phyloP scores from a whole-genome alignment of 2,329 filamentous ascomycete genomes.

The Thelonectria blattea region DNA sequence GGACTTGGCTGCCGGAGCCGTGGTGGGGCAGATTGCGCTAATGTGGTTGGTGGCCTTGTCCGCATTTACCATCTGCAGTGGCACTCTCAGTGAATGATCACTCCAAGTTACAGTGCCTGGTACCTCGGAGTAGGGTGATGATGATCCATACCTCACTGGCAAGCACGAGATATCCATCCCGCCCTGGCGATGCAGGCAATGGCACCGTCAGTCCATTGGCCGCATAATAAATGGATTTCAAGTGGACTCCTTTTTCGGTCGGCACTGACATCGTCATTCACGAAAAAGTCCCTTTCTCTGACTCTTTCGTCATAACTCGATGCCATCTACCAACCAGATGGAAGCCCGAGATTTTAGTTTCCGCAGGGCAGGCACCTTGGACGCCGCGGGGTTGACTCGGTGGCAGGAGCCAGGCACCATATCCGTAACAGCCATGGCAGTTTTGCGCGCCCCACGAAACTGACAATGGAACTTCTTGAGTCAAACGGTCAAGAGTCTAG shows the following conservation, averaged over 20 bases:
- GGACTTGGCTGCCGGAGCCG: slow-evolving; percentile 27
- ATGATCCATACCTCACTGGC: background rate
- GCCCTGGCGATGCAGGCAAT: slow-evolving; percentile 10
- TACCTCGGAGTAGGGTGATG: background rate
- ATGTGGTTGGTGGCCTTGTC: slow-evolving; percentile 30
- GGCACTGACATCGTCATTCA: background rate
- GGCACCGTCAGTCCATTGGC: slow-evolving; percentile 11
- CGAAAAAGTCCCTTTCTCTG: background rate
- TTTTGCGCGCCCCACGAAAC: slow-evolving; percentile 14
- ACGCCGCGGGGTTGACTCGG: background rate
- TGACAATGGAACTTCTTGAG: slow-evolving; percentile 3
- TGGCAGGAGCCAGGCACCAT: background rate
- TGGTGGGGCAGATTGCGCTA: slow-evolving; percentile 7
- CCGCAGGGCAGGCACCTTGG: background rate
- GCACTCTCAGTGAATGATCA: too few species aligned
- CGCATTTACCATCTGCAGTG: background rate
- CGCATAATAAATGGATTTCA: background rate
- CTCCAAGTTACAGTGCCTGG: too few species aligned
- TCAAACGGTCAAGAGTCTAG: slow-evolving; percentile 4
- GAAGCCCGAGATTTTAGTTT: slow-evolving; percentile 4
- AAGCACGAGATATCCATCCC: background rate
- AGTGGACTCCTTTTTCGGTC: background rate
- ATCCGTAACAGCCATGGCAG: slow-evolving; percentile 1
- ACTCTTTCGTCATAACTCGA: slow-evolving; percentile 1
- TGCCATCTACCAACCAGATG: slow-evolving; percentile 1